These are phyloP conservation scores for Blastobotrys malaysiensis DNA, from an alignment of 1,139 yeast genomes.

Conservation along the genomic window DNA sequence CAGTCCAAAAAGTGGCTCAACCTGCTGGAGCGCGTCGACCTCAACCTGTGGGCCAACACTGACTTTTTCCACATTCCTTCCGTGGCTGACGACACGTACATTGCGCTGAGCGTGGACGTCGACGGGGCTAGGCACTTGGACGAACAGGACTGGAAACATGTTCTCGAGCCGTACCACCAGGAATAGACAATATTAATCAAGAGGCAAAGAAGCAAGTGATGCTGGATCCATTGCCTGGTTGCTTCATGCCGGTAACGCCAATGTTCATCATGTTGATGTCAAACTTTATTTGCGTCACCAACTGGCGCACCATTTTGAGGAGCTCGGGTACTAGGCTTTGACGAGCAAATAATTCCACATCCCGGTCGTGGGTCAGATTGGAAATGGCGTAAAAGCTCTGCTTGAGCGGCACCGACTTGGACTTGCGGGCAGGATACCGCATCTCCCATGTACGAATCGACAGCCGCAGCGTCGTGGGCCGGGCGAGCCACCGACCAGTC, in stretches of 20 bases:
- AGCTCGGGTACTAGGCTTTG: constrained; percentile 5
- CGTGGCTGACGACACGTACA: neutral
- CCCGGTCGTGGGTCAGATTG: constrained; percentile 5
- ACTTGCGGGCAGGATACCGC: constrained; percentile 4
- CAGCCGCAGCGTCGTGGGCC: constrained; percentile 22
- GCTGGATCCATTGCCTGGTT: neutral
- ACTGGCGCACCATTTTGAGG: neutral
- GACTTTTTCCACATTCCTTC: neutral
- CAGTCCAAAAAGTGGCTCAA: neutral
- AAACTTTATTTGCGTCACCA: neutral
- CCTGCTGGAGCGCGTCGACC: neutral
- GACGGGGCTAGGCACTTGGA: neutral
- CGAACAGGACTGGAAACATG: neutral
- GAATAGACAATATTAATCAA: neutral
- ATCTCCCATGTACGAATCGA: constrained; percentile 12
- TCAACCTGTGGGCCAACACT: neutral
- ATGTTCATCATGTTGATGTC: constrained; percentile 7
- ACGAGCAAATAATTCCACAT: neutral
- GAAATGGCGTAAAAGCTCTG: constrained; percentile 4
- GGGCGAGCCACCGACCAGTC: constrained; percentile 18
- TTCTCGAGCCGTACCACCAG: neutral
- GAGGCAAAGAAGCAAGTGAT: neutral
- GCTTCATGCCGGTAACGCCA: constrained; percentile 4
- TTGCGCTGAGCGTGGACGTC: neutral
- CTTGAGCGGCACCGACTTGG: constrained; percentile 6